Evolutionary conservation across 495 filamentous ascomycete genomes (phyloP).

Genomic region (Glarea lozoyensis): DNA sequence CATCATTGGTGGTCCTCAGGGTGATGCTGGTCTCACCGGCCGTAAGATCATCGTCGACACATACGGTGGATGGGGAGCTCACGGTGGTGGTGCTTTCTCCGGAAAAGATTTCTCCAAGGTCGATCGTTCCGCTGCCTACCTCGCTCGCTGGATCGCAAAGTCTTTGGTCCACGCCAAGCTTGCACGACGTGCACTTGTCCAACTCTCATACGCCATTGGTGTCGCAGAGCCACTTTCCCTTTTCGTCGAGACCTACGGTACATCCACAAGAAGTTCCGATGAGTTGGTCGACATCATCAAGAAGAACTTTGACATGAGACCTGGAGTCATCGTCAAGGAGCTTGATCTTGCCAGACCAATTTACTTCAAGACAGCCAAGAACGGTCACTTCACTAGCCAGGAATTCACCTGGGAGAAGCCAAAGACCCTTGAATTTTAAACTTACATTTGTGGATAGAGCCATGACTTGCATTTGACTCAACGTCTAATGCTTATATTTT

Average conservation of each 20-base stretch:
- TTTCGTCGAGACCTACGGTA: conserved; percentile 82
- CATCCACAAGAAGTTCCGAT: conserved; percentile 60
- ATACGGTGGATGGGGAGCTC: conserved; percentile 99
- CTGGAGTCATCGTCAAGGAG: conserved; percentile 97
- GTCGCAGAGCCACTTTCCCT: conserved; percentile 92
- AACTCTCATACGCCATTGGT: conserved; percentile 98
- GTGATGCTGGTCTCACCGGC: conserved; percentile 96
- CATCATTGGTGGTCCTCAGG: conserved; percentile 98
- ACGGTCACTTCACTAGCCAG: conserved; percentile 99
- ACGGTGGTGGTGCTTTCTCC: conserved; percentile 99
- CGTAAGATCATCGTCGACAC: conserved; percentile 99
- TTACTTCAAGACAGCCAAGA: conserved; percentile 98
- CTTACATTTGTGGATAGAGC: conserved; percentile 18
- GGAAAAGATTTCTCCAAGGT: conserved; percentile 99
- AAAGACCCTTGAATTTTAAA: conserved; percentile 83
- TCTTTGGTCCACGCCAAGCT: conserved; percentile 85
- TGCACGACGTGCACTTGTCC: conserved; percentile 83
- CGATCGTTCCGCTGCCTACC: conserved; percentile 94
- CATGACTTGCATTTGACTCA: conserved; percentile 32
- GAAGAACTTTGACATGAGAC: conserved; percentile 92
- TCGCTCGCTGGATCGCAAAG: conserved; percentile 98
- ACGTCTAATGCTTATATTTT: conserved; percentile 28
- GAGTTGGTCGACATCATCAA: conserved; percentile 89
- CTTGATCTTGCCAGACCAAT: conserved; percentile 91
- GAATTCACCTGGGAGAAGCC: conserved; percentile 96